phyloP scores from a whole-genome alignment of 1,139 yeast genomes.

The Arxiozyma telluris region DNA sequence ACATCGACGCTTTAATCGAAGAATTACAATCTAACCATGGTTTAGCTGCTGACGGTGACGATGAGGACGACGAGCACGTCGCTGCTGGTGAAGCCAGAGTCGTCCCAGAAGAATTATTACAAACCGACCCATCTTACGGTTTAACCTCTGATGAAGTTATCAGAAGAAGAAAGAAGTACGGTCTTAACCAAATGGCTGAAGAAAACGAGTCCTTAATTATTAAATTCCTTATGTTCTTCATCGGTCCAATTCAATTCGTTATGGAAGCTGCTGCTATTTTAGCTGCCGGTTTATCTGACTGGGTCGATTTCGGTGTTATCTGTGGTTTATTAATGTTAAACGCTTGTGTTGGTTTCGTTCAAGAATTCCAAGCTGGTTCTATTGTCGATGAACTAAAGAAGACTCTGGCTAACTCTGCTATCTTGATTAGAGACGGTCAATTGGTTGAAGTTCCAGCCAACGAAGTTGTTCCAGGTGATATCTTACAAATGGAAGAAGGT shows the following conservation, averaged over 20 bases:
- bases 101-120: constrained; percentile 78
- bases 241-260: constrained; percentile 98
- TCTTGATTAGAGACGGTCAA: constrained; percentile 77
- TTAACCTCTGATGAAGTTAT: constrained; percentile 71
- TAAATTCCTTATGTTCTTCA: constrained; percentile 86
- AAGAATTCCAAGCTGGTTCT: constrained; percentile 96
- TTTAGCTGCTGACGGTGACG: constrained; percentile 47
- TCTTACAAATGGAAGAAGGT: constrained; percentile 89
- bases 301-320: constrained; percentile 99
- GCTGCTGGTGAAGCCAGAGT: constrained; percentile 44
- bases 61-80: constrained; percentile 31
- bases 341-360: constrained; percentile 93
- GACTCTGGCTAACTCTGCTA: constrained; percentile 83
- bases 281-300: constrained; percentile 97
- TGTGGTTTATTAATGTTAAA: constrained; percentile 80
- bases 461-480: constrained; percentile 91
- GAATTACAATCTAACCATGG: constrained; percentile 82
- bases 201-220: constrained; percentile 75
- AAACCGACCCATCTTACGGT: constrained; percentile 81
- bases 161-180: constrained; percentile 88
- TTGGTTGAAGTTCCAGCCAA: constrained; percentile 65
- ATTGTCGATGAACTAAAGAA: constrained; percentile 92
- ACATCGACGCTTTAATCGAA: constrained; percentile 79
- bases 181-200: constrained; percentile 91
- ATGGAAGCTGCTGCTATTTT: constrained; percentile 98